phyloP scores from a whole-genome alignment of 306 rosid genomes.

The Quercus wislizeni region DNA sequence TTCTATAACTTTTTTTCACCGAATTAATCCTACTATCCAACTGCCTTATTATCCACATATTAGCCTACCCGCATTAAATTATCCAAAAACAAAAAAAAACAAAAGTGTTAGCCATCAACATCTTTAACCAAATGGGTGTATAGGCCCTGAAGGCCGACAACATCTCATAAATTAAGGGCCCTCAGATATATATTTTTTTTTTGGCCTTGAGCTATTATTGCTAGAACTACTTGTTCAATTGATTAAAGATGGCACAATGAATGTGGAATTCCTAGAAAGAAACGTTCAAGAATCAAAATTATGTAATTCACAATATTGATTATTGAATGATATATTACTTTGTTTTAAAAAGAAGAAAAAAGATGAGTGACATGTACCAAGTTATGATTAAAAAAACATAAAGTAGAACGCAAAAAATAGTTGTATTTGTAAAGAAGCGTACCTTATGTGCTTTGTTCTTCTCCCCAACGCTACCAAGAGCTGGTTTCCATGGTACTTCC shows the following conservation, averaged over 20 bases:
- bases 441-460: slow-evolving; percentile 37
- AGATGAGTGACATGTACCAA: too few relatives aligned
- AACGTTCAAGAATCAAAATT: too few relatives aligned
- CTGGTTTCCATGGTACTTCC: slow-evolving; percentile 22
- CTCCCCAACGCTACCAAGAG: slow-evolving; percentile 23
- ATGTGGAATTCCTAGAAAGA: too few relatives aligned
- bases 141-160: not conserved
- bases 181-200: not conserved
- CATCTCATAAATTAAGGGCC: not conserved
- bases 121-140: not conserved
- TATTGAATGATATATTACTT: too few relatives aligned
- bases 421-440: slow-evolving; percentile 3
- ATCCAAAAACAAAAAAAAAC: too few relatives aligned
- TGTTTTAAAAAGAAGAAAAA: not conserved
- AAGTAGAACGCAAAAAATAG: too few relatives aligned
- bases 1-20: too few relatives aligned
- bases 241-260: too few relatives aligned
- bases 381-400: fast-evolving
- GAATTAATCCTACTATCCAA: too few relatives aligned
- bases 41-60: not conserved
- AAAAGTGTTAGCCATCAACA: not conserved
- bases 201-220: not conserved
- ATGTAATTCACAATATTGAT: too few relatives aligned
- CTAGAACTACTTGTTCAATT: not conserved
- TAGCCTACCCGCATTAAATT: not conserved